Percentiles rank a stretch among this genome's conserved stretches.
phyloP scores from a whole-genome alignment of 805 yeast genomes.

The Ogataea trehalophila region DNA sequence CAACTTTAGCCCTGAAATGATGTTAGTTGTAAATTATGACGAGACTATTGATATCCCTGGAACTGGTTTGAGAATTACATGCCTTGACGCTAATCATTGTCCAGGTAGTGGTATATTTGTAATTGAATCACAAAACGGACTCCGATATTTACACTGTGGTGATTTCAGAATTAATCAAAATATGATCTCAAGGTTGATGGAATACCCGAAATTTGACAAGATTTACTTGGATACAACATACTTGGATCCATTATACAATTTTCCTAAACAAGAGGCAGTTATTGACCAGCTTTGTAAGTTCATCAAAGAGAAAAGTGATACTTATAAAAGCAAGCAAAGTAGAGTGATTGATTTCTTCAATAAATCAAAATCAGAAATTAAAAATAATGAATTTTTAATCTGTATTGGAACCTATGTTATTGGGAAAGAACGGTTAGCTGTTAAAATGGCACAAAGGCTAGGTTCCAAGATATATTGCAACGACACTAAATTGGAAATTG shows the following conservation, averaged over 20 bases:
- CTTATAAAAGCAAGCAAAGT: constrained; percentile 21
- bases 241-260: constrained; percentile 64
- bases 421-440: constrained; percentile 86
- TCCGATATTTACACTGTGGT: constrained; percentile 74
- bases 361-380: constrained; percentile 4
- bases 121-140: constrained; percentile 42
- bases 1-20: constrained; percentile 42
- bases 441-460: constrained; percentile 51
- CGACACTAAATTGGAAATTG: constrained; percentile 41
- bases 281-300: constrained; percentile 55
- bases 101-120: constrained; percentile 89
- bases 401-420: constrained; percentile 86
- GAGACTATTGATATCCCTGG: constrained; percentile 36
- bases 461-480: constrained; percentile 52
- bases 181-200: constrained; percentile 39
- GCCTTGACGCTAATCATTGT: constrained; percentile 89
- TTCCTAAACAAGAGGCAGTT: constrained; percentile 74
- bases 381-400: constrained; percentile 34
- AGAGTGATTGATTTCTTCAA: constrained; percentile 37
- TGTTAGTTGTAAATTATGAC: constrained; percentile 37
- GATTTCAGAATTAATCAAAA: constrained; percentile 72
- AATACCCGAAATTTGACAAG: constrained; percentile 40
- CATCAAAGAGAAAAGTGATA: constrained; percentile 28
- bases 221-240: constrained; percentile 91
- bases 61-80: constrained; percentile 45